Base-by-base conservation (phyloP, 129 eudicot genomes). In the Helianthus tuberosus region DNA sequence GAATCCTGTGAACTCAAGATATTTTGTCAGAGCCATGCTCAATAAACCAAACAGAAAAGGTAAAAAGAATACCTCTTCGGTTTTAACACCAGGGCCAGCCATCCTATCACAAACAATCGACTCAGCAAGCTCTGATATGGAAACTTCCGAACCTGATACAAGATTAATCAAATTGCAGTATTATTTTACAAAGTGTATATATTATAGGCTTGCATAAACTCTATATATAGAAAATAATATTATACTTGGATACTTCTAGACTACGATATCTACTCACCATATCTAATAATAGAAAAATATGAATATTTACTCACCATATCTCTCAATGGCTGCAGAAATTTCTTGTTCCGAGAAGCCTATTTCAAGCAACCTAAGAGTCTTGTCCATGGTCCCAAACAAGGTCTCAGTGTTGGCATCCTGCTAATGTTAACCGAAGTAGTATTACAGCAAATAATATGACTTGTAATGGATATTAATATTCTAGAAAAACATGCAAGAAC, bases 371-470 rank as follows among this genome's bases (percentile, higher is more conserved):
- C 69, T 76, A 68, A 94, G 93, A 48, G 98, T 90, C 87, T 86
- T 94, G 81, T 94, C 96, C 97, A 94, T 88, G 59, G 91, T 91
- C 67, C 98, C 97, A 90, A 88, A 90, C 81, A 94, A 76, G 65
- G 83, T 61, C 71, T 90, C 97, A n/a, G 90, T 79, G 73, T 73
- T 73, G 53, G 51, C 61, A 16, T 85, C 96, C 97, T 94, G 87
- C 50, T 57, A 59, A 32, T 10, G 23, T 58, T 49, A 66, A 12
- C 43, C 57, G 55, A 54, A 60, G 68, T 65, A 77, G 66, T 64
- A 48, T 60, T 36, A 63, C 80, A 27, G 52, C 62, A 71, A 73
- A 49, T 11, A 13, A 66, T 35, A 76, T 61, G 73, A 66, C 68
- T 60, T 52, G 55, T 53, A 71, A 63, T 44, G 61, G 51, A 77